Evolutionary conservation across 257 asterid genomes (phyloP), one percentile per base, ranked within the genome.

Genomic region (Fraxinus excelsior): DNA sequence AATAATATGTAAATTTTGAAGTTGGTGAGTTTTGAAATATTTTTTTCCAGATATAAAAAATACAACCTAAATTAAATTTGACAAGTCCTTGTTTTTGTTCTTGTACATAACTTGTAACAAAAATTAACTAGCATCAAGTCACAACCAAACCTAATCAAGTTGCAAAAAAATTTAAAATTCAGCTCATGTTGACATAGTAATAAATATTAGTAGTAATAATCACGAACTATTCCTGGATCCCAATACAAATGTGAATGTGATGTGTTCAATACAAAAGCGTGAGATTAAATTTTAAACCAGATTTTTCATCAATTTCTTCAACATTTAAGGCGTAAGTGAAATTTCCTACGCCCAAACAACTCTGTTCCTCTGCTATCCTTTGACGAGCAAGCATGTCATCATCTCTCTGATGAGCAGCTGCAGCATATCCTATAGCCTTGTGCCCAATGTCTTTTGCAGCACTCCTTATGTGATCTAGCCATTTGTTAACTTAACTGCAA

Each of bases 331-430:
- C 87, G 78, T 91, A 94, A 51, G 89, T 87, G 77, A 90, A 88
- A 76, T 93, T 93, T 64, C 92, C 98, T 76, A 91, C 80, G n/a
- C 98, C 97, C 81, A 93, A 86, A 76, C 82, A 85, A 74, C 94
- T 92, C 74, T 91, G 97, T 74, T 94, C 99, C 82, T 94, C 97
- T 0, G 94, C 93, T 84, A 88, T 91, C 84, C 97, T 91, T 72
- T 94, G 99, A 74, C 96, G 96, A 76, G 97, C 89, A 62, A 94
- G 86, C 97, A 94, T 91, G 65, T 90, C 99, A 85, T 94, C 96
- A 32, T 94, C 97, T 75, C 97, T 87, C 86, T 92, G 97, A 42
- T 97, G 97, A 34, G 97, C 97, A 13, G 97, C 81, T 0, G 97
- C 82, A 70, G 97, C 91, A 51, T 90, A 86, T 56, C 91, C 94